phyloP scores from a whole-genome alignment of 1,139 yeast species.

The Arxiozyma heterogenica region DNA sequence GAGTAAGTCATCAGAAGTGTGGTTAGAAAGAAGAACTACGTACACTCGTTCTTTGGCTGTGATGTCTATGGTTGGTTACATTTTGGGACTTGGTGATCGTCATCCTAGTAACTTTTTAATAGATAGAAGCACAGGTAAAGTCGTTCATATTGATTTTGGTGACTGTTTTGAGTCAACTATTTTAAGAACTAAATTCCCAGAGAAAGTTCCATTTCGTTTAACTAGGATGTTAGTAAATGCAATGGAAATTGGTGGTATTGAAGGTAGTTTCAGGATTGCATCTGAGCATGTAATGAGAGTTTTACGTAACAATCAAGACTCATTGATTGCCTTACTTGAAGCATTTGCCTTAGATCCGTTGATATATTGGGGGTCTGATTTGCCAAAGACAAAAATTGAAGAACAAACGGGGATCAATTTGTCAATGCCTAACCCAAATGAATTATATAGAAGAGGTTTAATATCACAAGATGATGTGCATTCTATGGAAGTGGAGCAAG shows the following conservation, averaged over 20 bases:
- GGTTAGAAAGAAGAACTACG: constrained; percentile 95
- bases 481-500: constrained; percentile 62
- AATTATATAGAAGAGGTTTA: constrained; percentile 60
- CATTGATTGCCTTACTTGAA: constrained; percentile 94
- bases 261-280: constrained; percentile 92
- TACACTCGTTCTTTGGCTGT: constrained; percentile 94
- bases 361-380: constrained; percentile 97
- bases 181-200: constrained; percentile 92
- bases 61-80: constrained; percentile 98
- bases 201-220: constrained; percentile 92
- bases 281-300: constrained; percentile 97
- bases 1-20: constrained; percentile 90
- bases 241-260: constrained; percentile 98
- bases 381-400: constrained; percentile 71
- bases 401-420: constrained; percentile 64
- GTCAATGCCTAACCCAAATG: constrained; percentile 57
- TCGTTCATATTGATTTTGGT: constrained; percentile 95
- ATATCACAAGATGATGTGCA: constrained; percentile 71
- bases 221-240: constrained; percentile 97
- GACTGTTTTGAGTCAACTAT: constrained; percentile 99
- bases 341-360: constrained; percentile 98
- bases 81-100: constrained; percentile 91
- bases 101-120: constrained; percentile 97
- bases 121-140: constrained; percentile 89
- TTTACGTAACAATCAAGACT: constrained; percentile 84